phyloP scores from a whole-genome alignment of 495 filamentous ascomycete genomes.

The Aspergillus sclerotiicarbonarius region DNA sequence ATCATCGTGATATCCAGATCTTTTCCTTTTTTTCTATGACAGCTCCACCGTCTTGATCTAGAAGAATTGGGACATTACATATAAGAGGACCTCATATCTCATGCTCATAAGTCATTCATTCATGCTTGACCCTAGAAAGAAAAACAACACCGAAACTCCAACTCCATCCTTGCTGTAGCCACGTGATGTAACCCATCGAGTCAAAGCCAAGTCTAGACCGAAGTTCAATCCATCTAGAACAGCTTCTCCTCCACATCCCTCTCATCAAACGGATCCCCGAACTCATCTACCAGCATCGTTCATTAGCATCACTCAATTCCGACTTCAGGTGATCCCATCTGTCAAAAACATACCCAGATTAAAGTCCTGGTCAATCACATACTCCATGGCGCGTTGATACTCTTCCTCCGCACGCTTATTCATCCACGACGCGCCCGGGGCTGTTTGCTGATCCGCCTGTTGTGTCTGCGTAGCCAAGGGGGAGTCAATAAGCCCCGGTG shows the following conservation, averaged over 20 bases:
- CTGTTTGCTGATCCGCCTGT: constrained; percentile 8
- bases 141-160: constrained; percentile 10
- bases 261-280: constrained; percentile 61
- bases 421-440: constrained; percentile 54
- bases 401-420: constrained; percentile 62
- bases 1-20: no score
- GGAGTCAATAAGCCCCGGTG: not conserved
- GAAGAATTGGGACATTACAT: not conserved
- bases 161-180: not conserved
- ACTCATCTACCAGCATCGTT: constrained; percentile 37
- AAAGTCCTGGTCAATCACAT: constrained; percentile 48
- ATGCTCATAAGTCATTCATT: constrained; percentile 31
- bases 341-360: constrained; percentile 35
- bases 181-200: not conserved
- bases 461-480: constrained; percentile 5
- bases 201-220: no score
- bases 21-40: no score
- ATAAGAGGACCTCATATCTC: constrained; percentile 18
- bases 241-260: constrained; percentile 56
- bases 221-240: constrained; percentile 34
- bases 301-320: not conserved
- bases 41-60: not conserved
- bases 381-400: constrained; percentile 48
- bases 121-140: not conserved
- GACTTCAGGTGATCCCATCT: no score